phyloP scores from a whole-genome alignment of 345 rosid species.

The Zanthoxylum bungeanum region DNA sequence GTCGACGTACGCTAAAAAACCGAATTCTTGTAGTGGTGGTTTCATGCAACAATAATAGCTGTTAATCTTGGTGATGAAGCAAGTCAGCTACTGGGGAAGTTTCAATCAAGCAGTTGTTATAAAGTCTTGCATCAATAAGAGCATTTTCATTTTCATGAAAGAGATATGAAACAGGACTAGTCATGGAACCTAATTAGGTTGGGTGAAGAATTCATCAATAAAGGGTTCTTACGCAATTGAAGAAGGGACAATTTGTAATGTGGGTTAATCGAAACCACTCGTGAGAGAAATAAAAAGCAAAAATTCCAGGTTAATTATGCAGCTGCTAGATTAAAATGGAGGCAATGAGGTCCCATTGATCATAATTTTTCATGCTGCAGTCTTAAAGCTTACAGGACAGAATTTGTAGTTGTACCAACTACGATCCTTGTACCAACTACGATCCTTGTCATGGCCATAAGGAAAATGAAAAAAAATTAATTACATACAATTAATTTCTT shows the following conservation, averaged over 20 bases:
- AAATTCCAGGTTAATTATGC: background rate
- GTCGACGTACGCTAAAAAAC: too few species aligned
- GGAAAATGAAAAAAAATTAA: background rate
- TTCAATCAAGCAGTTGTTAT: background rate
- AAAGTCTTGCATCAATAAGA: constrained; percentile 7
- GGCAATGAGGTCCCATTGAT: background rate
- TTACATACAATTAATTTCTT: too few species aligned
- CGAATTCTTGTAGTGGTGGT: too few species aligned
- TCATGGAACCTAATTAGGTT: constrained; percentile 1
- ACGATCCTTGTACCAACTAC: too few species aligned
- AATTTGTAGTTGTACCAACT: constrained; percentile 18
- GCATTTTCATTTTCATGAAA: constrained; percentile 3
- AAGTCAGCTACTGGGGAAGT: background rate
- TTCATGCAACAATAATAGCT: background rate
- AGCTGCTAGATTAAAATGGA: constrained; percentile 5
- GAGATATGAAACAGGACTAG: background rate
- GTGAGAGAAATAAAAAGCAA: background rate
- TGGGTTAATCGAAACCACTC: background rate
- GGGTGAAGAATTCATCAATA: background rate
- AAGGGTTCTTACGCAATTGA: background rate
- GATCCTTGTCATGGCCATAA: background rate
- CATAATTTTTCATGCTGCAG: background rate
- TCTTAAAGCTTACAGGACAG: background rate
- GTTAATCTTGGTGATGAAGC: background rate
- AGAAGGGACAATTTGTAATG: background rate